Percentiles rank a stretch among this genome's conserved stretches.
These are phyloP conservation scores for Aciculoconidium aculeatum DNA, from an alignment of 805 yeast species.

Conservation along the genomic window DNA sequence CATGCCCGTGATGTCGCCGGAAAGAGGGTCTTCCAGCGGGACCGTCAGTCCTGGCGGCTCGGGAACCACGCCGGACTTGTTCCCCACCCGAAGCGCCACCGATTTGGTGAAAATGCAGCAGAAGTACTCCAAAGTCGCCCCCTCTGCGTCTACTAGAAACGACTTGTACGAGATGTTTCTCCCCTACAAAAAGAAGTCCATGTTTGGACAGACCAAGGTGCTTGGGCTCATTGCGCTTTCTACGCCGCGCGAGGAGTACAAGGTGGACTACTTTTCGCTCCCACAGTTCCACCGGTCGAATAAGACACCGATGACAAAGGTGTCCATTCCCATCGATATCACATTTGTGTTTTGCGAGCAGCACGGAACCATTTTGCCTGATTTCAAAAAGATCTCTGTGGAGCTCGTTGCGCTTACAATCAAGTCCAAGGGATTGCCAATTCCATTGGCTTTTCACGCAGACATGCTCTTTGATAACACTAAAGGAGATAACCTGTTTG, in stretches of 20 bases:
- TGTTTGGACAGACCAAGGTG: slow-evolving; percentile 25
- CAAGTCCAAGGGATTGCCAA: slow-evolving; percentile 25
- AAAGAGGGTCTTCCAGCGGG: too few species aligned
- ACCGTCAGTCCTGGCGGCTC: too few species aligned
- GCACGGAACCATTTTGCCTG: slow-evolving; percentile 14
- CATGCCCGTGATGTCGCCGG: too few species aligned
- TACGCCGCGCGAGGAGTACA: slow-evolving; percentile 26
- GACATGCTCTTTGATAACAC: slow-evolving; percentile 31
- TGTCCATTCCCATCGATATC: slow-evolving; percentile 27
- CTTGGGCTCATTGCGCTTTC: slow-evolving; percentile 29
- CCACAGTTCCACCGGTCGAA: slow-evolving; percentile 10
- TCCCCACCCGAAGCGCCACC: slow-evolving; percentile 17
- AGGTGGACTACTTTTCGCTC: slow-evolving; percentile 16
- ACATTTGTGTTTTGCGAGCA: slow-evolving; percentile 19
- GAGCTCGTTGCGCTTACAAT: slow-evolving; percentile 28
- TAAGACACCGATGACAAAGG: slow-evolving; percentile 10
- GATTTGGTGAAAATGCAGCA: slow-evolving; percentile 27
- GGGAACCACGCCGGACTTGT: slow-evolving; percentile 2
- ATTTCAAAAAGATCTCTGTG: slow-evolving; percentile 21
- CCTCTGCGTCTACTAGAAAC: slow-evolving; percentile 5
- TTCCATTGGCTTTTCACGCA: slow-evolving; percentile 30
- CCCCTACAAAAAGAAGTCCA: slow-evolving; percentile 24
- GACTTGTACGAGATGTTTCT: slow-evolving; percentile 22
- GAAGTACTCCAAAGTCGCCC: slow-evolving; percentile 12
- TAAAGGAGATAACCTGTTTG: slow-evolving; percentile 24